Evolutionary conservation across 805 yeast species (phyloP).

Genomic region (Pichia insulana): DNA sequence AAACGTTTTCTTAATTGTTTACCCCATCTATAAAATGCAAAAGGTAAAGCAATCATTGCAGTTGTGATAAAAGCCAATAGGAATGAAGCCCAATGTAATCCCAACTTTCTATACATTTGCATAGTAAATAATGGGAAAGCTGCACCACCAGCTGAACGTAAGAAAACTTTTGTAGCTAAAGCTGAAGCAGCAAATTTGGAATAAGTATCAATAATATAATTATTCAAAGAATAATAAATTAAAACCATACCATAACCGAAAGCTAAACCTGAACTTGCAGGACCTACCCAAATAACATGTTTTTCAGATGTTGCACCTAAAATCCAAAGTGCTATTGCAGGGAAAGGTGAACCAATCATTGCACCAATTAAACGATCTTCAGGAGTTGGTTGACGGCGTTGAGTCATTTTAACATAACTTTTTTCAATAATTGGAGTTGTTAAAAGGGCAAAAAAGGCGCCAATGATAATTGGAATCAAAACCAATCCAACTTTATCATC

Average conservation of each 20-base stretch:
- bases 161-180: slow-evolving; percentile 70
- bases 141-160: slow-evolving; percentile 80
- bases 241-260: slow-evolving; percentile 57
- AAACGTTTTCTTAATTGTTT: slow-evolving; percentile 49
- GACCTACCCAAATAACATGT: slow-evolving; percentile 59
- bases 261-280: slow-evolving; percentile 50
- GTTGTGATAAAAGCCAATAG: slow-evolving; percentile 67
- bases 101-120: slow-evolving; percentile 69
- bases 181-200: slow-evolving; percentile 76
- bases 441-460: slow-evolving; percentile 64
- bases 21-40: slow-evolving; percentile 63
- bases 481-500: slow-evolving; percentile 78
- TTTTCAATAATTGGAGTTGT: slow-evolving; percentile 73
- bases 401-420: slow-evolving; percentile 42
- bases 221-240: slow-evolving; percentile 52
- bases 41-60: slow-evolving; percentile 69
- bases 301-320: slow-evolving; percentile 72
- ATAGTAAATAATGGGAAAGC: slow-evolving; percentile 77
- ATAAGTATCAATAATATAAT: slow-evolving; percentile 86
- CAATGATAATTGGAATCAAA: slow-evolving; percentile 85
- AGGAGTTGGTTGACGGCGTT: slow-evolving; percentile 56
- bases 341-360: slow-evolving; percentile 75
- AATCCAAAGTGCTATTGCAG: slow-evolving; percentile 71
- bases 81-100: slow-evolving; percentile 77
- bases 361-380: slow-evolving; percentile 78